These are phyloP conservation scores for Penicillium sp. DNA, from an alignment of 2,329 filamentous ascomycete species.

Conservation along the genomic window DNA sequence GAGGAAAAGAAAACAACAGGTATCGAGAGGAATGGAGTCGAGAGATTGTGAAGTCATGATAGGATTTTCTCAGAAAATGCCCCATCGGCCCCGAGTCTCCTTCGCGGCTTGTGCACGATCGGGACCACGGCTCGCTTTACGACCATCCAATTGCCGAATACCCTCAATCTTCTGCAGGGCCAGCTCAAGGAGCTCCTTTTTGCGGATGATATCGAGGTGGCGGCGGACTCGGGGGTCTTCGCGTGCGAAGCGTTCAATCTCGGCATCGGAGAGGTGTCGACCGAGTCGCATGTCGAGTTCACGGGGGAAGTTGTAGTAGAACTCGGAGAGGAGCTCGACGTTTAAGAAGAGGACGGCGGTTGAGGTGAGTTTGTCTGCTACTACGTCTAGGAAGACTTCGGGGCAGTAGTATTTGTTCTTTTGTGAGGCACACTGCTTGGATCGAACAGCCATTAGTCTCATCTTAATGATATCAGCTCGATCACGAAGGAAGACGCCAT, in stretches of 20 bases:
- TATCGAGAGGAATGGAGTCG: constrained; percentile 1
- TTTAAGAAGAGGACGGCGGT: constrained; percentile 97
- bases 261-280: constrained; percentile 71
- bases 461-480: constrained; percentile 87
- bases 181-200: constrained; percentile 90
- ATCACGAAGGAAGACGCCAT: constrained; percentile 91
- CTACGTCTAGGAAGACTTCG: constrained; percentile 96
- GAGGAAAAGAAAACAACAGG: neutral
- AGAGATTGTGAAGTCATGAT: constrained; percentile 3
- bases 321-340: constrained; percentile 92
- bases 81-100: constrained; percentile 44
- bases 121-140: constrained; percentile 58
- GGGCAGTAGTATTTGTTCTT: constrained; percentile 97
- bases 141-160: constrained; percentile 76
- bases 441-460: constrained; percentile 83
- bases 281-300: constrained; percentile 87
- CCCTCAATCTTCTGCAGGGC: constrained; percentile 96
- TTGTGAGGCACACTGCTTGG: constrained; percentile 78
- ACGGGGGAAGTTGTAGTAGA: constrained; percentile 95
- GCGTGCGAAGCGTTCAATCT: constrained; percentile 86
- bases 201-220: constrained; percentile 86
- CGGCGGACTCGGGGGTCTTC: constrained; percentile 88
- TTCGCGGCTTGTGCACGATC: constrained; percentile 37
- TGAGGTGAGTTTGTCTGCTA: constrained; percentile 88
- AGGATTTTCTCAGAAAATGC: constrained; percentile 38